Evolutionary conservation across 2,329 filamentous ascomycete genomes (phyloP).

Genomic region (Gnomoniopsis sp.): DNA sequence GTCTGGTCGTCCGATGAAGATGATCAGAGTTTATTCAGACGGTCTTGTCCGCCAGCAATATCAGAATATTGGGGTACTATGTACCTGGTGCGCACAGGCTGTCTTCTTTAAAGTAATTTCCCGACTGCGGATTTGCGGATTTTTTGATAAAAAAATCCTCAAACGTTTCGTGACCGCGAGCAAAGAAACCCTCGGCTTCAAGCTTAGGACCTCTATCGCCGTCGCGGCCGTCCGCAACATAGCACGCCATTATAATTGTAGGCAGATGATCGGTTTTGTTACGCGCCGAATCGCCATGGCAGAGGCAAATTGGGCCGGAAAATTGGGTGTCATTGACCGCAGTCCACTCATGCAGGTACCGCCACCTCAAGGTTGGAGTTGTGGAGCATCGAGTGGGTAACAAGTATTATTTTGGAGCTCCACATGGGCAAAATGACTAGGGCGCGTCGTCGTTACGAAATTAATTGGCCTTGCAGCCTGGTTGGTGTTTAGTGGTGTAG

Average conservation of each 20-base stretch:
- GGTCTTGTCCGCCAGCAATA: background rate
- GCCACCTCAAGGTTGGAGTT: background rate
- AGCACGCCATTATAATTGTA: slow-evolving; percentile 1
- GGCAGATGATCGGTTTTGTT: slow-evolving; percentile 2
- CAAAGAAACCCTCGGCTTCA: background rate
- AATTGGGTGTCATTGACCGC: background rate
- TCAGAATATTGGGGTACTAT: background rate
- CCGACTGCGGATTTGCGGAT: background rate
- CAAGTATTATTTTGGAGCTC: slow-evolving; percentile 4
- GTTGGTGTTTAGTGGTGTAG: background rate
- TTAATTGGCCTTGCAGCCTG: background rate
- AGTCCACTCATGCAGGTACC: slow-evolving; percentile 11
- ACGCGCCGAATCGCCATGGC: background rate
- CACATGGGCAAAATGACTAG: slow-evolving; percentile 2
- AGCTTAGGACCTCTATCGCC: background rate
- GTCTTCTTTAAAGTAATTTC: background rate
- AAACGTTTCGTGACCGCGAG: background rate
- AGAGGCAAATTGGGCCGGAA: background rate
- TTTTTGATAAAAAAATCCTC: background rate
- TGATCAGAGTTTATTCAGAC: background rate
- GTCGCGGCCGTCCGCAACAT: background rate
- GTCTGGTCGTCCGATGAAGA: background rate
- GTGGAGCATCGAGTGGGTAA: slow-evolving; percentile 1
- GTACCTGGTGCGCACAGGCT: background rate
- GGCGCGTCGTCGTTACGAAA: background rate